Base-by-base conservation (phyloP, 2,329 filamentous ascomycete genomes). In the Whalleya microplaca region DNA sequence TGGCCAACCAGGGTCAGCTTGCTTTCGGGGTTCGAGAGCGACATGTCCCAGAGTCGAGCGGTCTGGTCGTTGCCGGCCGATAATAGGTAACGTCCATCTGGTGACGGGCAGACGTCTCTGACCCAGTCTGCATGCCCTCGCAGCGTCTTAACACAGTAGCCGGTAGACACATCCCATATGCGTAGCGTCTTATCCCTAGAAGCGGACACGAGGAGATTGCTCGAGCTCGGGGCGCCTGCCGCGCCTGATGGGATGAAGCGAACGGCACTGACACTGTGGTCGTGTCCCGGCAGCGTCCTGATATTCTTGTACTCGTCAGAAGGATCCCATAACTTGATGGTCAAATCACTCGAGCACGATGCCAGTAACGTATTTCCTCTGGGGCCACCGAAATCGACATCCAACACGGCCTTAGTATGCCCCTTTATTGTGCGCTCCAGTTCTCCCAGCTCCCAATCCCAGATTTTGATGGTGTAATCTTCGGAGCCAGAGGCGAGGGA, bases 391-490 rank as follows among this genome's bases (percentile, higher is more conserved):
- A 90, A 97, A 69, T 97, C 93, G 37, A 96, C 85, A 70, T 96
- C 92, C 23, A 95, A 77, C 1, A 97, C 92, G 2, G 91, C 86
- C 70, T 90, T 92, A 4, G 92, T 97, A 69, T 97, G 94, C 1
- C 92, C 92, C 71, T 97, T 97, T 55, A 97, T 84, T 0, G 93
- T 97, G 60, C 89, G 81, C 72, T 97, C 93, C 3, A 96, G 80
- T 74, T 97, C 93, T 46, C 94, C 94, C 21, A 96, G 77, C 69
- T 97, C 93, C 90, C 92, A 97, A 70, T 97, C 93, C 93, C 93
- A 97, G 53, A 97, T 93, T 70, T 97, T 97, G 73, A 98, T 96
- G 7, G 90, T 96, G 52, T 86, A 90, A 73, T 97, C 94, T 72
- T 96, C 93, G 8, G 92, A 96, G 16, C 91, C 93, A 0, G 92